Percentiles rank a stretch among this genome's conserved stretches.
Evolutionary conservation across 2,329 filamentous ascomycete species (phyloP).

Genomic region (Aspergillus sergii): DNA sequence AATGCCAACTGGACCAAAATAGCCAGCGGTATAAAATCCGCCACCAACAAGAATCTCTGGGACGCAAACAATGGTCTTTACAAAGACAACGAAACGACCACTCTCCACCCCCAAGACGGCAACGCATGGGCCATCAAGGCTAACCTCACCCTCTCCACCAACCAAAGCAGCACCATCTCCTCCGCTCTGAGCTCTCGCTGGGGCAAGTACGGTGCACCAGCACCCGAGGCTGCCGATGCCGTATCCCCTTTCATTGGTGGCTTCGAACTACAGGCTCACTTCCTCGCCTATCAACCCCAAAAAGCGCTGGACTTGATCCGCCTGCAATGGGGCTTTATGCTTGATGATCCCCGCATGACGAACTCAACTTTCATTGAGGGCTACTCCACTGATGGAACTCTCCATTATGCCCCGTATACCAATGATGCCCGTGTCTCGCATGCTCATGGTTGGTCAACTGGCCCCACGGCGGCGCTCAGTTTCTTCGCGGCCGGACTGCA

Average conservation of each 20-base stretch:
- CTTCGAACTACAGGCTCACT: constrained; percentile 50
- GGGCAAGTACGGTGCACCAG: constrained; percentile 50
- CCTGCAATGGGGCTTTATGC: constrained; percentile 59
- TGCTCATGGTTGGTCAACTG: constrained; percentile 56
- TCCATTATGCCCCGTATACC: constrained; percentile 54
- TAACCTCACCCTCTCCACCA: constrained; percentile 29
- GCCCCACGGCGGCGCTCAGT: constrained; percentile 49
- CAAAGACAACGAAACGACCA: constrained; percentile 33
- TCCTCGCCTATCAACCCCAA: constrained; percentile 39
- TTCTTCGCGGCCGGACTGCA: constrained; percentile 47
- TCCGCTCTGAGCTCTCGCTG: constrained; percentile 44
- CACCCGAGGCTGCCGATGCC: constrained; percentile 44
- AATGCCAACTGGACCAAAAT: constrained; percentile 22
- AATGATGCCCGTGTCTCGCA: constrained; percentile 53
- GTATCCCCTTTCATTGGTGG: constrained; percentile 47
- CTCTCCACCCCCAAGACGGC: constrained; percentile 36
- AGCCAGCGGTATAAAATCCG: constrained; percentile 25
- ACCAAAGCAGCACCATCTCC: constrained; percentile 35
- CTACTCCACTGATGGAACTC: constrained; percentile 48
- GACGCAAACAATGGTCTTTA: constrained; percentile 26
- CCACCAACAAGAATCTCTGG: constrained; percentile 32
- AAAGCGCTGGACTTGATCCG: constrained; percentile 48
- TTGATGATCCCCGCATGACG: constrained; percentile 57
- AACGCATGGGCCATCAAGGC: constrained; percentile 44
- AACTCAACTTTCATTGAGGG: constrained; percentile 57